Evolutionary conservation across 441 rosid species (phyloP), one percentile per base, ranked within the genome.

Genomic region (Pelargonium fulgidum): DNA sequence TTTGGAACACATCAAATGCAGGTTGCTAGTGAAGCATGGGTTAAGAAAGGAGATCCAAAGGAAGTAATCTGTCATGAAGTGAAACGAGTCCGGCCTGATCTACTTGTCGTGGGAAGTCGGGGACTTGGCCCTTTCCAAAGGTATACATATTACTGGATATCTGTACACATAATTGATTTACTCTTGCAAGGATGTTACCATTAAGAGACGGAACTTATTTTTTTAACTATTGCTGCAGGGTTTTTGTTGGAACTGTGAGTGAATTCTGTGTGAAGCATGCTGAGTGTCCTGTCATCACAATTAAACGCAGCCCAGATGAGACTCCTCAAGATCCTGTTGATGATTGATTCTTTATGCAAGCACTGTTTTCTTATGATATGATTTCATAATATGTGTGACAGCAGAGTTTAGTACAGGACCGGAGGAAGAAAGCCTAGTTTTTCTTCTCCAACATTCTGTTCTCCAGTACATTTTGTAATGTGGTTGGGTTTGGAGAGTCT

Each of bases 241-340:
- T 93, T 17, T 91, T 93, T 77, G 93, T 91, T 48, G 96, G 99
- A 54, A 91, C 95, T 0, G 97, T 93, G 73, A 93, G 99, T 67
- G 99, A 93, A 67, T 91, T 93, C 50, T 89, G 96, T 42, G 90
- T 81, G 79, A 93, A 93, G 90, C 97, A 93, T 77, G 96, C 96
- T 0, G 96, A 91, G 69, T 89, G 96, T 75, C 99, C 99, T 7
- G 93, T 88, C 17, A 73, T 93, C 71, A 78, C 82, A n/a, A 93
- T 93, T 83, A 93, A 91, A 77, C 96, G 98, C 68, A 80, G 74
- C 1, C 85, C 88, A 50, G 92, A 86, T 42, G 91, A 93, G 80
- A 74, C 86, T 68, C 98, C 97, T 20, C 86, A 87, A 73, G 98
- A 93, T 81, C 98, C 98, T 61, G 92, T 90, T 0, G 97, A 91